Evolutionary conservation across 805 yeast genomes (phyloP).

Genomic region (Wickerhamiella sergipiensis): DNA sequence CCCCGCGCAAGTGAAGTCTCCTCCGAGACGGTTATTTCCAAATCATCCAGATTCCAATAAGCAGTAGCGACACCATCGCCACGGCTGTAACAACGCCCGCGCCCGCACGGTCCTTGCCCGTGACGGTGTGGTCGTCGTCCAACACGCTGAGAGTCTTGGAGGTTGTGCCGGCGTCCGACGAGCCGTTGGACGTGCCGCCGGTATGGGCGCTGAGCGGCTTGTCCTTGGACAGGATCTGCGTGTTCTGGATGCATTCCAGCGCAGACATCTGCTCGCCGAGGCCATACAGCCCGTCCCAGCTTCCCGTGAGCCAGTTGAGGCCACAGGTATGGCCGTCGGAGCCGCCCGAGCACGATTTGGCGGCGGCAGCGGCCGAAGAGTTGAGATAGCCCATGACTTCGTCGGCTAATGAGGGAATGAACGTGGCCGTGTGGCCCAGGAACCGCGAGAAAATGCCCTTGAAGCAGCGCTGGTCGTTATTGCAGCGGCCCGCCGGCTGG

Average conservation of each 20-base stretch:
- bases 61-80: slow-evolving; percentile 44
- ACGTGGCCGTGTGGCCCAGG: slow-evolving; percentile 45
- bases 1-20: no score
- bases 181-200: slow-evolving; percentile 64
- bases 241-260: slow-evolving; percentile 44
- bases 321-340: slow-evolving; percentile 75
- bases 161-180: slow-evolving; percentile 51
- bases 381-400: slow-evolving; percentile 34
- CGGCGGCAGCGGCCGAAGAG: slow-evolving; percentile 56
- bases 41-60: slow-evolving; percentile 68
- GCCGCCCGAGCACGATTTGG: slow-evolving; percentile 69
- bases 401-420: slow-evolving; percentile 42
- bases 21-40: no score
- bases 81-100: slow-evolving; percentile 80
- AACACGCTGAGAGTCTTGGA: slow-evolving; percentile 11
- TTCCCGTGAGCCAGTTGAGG: slow-evolving; percentile 43
- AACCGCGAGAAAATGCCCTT: slow-evolving; percentile 57
- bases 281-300: slow-evolving; percentile 60
- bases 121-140: slow-evolving; percentile 27
- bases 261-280: slow-evolving; percentile 80
- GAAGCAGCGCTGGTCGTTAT: slow-evolving; percentile 64
- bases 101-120: slow-evolving; percentile 65
- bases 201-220: slow-evolving; percentile 47
- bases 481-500: slow-evolving; percentile 42
- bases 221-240: slow-evolving; percentile 26